phyloP scores from a whole-genome alignment of 2,329 filamentous ascomycete species.

The Oidium heveae region DNA sequence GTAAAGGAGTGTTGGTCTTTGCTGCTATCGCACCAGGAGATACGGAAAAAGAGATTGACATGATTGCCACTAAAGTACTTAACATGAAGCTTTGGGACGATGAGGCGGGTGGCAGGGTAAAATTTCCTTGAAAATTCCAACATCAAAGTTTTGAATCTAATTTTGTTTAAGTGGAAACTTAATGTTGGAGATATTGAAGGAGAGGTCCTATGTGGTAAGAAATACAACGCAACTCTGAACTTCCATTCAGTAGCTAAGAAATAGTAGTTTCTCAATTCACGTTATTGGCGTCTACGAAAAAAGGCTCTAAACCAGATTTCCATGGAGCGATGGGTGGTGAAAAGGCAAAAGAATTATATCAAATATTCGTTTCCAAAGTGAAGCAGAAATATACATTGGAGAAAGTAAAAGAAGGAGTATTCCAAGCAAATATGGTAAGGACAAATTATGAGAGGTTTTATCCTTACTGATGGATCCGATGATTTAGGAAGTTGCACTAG shows the following conservation, averaged over 20 bases:
- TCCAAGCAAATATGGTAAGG: slow-evolving; percentile 77
- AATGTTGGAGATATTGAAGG: slow-evolving; percentile 72
- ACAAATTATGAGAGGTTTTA: not conserved
- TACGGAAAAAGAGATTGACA: slow-evolving; percentile 66
- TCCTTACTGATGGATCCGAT: not conserved
- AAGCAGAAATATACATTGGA: slow-evolving; percentile 44
- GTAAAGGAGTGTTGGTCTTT: slow-evolving; percentile 71
- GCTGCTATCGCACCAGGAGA: slow-evolving; percentile 80
- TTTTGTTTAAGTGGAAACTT: slow-evolving; percentile 49
- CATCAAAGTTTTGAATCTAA: not conserved
- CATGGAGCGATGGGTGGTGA: slow-evolving; percentile 62
- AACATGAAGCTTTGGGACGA: slow-evolving; percentile 68
- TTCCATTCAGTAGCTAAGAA: slow-evolving; percentile 1
- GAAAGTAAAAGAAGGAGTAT: slow-evolving; percentile 79
- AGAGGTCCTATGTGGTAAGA: slow-evolving; percentile 73
- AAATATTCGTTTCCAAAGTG: slow-evolving; percentile 58
- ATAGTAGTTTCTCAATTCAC: slow-evolving; percentile 81
- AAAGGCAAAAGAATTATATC: slow-evolving; percentile 59
- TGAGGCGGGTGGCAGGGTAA: slow-evolving; percentile 12
- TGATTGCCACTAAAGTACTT: slow-evolving; percentile 60
- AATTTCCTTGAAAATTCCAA: not conserved
- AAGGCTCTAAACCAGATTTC: slow-evolving; percentile 87
- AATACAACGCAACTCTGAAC: not conserved
- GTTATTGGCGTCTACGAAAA: slow-evolving; percentile 74
- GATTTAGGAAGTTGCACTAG: slow-evolving; percentile 45